Base-by-base conservation (phyloP, 345 rosid species). In the Mercurialis annua region DNA sequence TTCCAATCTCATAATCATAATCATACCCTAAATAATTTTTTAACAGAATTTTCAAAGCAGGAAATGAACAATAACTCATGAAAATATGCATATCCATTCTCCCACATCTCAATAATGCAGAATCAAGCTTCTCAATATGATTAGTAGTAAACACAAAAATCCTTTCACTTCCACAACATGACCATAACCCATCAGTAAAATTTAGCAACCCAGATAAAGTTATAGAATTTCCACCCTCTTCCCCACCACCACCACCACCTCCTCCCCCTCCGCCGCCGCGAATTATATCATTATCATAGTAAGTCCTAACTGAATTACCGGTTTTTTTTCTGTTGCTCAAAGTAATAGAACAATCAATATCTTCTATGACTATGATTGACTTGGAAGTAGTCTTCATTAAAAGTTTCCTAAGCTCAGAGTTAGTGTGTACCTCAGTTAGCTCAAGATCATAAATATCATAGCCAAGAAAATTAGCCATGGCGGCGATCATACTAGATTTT, bases 401-500 rank as follows among this genome's bases (percentile, higher is more conserved):
- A 38, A 92, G 71, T 64, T 89, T 93, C 72, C 97, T 75, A 62
- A 93, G 77, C 44, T 93, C 98, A 0, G 98, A 93, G 16, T 93
- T 93, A 36, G 86, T 86, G 42, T 90, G 92, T 58, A 93, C 98
- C 71, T 93, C 98, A 0, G 97, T 90, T 36, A 93, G 77, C 59
- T 93, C 98, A n/a, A 93, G 91, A 63, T 93, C 98, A 65, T 89
- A 93, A 54, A 93, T 93, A 62, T 93, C 98, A 69, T 93, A 93
- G 31, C 92, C 87, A 5, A 93, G 86, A 73, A 66, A 82, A 64
- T 93, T 93, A 1, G 98, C 98, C 98, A 93, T 90, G 17, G 98
- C 97, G 6, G 98, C 98, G 42, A 93, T 93, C 97, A 93, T 88
- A 70, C 97, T 90, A 5, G 98, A 93, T 54, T 93, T 93, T 15